phyloP scores from a whole-genome alignment of 768 basidiomycete genomes.

The Suillus americanus region DNA sequence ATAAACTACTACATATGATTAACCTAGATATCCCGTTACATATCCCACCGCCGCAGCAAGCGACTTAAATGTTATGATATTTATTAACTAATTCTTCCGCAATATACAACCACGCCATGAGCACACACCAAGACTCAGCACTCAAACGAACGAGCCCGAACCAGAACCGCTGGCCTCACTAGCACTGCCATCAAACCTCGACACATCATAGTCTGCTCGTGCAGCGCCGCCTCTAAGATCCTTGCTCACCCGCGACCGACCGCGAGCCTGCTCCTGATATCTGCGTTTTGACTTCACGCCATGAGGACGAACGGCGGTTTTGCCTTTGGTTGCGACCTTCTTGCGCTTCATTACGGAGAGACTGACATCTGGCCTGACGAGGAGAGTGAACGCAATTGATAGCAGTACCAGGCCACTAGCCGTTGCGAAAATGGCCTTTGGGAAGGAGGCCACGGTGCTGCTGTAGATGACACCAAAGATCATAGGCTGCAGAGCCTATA shows the following conservation, averaged over 20 bases:
- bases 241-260: slow-evolving; percentile 37
- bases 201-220: slow-evolving; percentile 18
- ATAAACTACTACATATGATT: no score
- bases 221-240: slow-evolving; percentile 37
- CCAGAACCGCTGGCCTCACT: slow-evolving; percentile 11
- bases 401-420: slow-evolving; percentile 55
- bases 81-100: not conserved
- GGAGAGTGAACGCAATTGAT: slow-evolving; percentile 46
- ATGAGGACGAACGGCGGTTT: not conserved
- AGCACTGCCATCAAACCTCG: slow-evolving; percentile 6
- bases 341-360: slow-evolving; percentile 18
- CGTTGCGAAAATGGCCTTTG: slow-evolving; percentile 65
- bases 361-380: slow-evolving; percentile 37
- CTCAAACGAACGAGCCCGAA: not conserved
- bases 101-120: not conserved
- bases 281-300: slow-evolving; percentile 13
- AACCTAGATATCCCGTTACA: not conserved
- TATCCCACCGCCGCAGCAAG: not conserved
- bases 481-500: slow-evolving; percentile 50
- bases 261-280: slow-evolving; percentile 20
- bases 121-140: not conserved
- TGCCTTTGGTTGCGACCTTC: slow-evolving; percentile 8
- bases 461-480: slow-evolving; percentile 70
- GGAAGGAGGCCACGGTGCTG: slow-evolving; percentile 59
- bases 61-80: slow-evolving; percentile 1